Conservation (phyloP, 2,329 filamentous ascomycete species). For the Dothistroma pini region DNA sequence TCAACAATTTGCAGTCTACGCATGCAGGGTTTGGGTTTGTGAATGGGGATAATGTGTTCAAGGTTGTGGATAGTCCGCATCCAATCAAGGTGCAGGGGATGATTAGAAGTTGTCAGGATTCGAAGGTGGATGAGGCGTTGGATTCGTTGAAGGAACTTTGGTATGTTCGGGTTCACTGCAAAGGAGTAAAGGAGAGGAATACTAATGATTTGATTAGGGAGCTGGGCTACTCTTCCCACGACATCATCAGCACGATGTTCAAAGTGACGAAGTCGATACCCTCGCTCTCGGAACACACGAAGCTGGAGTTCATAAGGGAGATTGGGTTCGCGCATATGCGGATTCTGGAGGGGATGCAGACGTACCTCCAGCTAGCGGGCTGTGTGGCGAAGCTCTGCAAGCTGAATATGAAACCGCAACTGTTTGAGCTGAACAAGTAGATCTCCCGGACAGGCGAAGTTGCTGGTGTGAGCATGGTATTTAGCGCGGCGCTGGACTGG, state of each 20-base stretch:
- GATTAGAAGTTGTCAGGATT: conserved; percentile 95
- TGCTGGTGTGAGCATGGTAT: not conserved
- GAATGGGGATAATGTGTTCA: conserved; percentile 97
- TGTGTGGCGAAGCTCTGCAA: conserved; percentile 88
- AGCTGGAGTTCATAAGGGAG: conserved; percentile 89
- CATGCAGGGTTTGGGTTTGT: conserved; percentile 92
- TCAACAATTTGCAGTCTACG: conserved; percentile 97
- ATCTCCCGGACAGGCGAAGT: not conserved
- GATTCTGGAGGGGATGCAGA: conserved; percentile 96
- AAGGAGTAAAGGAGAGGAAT: too few relatives aligned
- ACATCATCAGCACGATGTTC: conserved; percentile 99
- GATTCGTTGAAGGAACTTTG: conserved; percentile 87
- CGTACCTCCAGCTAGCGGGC: conserved; percentile 86
- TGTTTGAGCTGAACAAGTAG: conserved; percentile 55
- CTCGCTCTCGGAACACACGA: conserved; percentile 86
- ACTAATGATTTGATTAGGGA: conserved; percentile 47
- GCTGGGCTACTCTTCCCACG: conserved; percentile 95
- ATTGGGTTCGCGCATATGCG: conserved; percentile 99
- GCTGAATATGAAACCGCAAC: conserved; percentile 91
- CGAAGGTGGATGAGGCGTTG: conserved; percentile 81
- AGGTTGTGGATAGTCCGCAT: conserved; percentile 93
- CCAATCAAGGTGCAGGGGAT: conserved; percentile 98
- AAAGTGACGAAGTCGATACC: conserved; percentile 94
- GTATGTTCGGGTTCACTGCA: too few relatives aligned
- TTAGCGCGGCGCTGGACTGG: conserved; percentile 34